Conservation (phyloP, 2,329 filamentous ascomycete genomes). For the Penicillium sp. region DNA sequence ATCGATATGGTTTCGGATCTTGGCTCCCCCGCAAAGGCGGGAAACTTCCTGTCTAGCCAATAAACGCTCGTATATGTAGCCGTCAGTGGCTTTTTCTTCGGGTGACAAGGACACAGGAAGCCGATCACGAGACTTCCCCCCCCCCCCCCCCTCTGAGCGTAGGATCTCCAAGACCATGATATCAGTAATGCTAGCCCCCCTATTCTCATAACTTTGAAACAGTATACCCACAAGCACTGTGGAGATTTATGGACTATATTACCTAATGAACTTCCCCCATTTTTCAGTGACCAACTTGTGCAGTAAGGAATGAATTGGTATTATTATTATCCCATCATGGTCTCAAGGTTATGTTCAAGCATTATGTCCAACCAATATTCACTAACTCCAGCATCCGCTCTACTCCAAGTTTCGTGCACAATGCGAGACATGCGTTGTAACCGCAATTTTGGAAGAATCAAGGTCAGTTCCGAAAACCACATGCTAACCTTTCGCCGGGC, state of each 20-base stretch:
- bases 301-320: background rate
- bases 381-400: conserved; percentile 17
- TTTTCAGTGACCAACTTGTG: background rate
- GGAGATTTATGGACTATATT: background rate
- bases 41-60: background rate
- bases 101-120: background rate
- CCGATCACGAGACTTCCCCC: background rate
- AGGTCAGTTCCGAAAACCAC: conserved; percentile 20
- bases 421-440: conserved; percentile 21
- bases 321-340: conserved; percentile 22
- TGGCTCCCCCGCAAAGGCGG: background rate
- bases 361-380: conserved; percentile 25
- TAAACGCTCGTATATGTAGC: background rate
- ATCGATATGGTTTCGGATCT: conserved; percentile 8
- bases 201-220: background rate
- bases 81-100: background rate
- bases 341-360: conserved; percentile 24
- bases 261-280: background rate
- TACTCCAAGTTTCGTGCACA: conserved; percentile 22
- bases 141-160: too few species aligned
- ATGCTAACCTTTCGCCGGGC: conserved; percentile 22
- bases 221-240: background rate
- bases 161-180: background rate
- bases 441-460: conserved; percentile 23
- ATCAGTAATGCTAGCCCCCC: background rate